Base-by-base conservation (phyloP, 2,329 filamentous ascomycete species). In the Cryphonectria parasitica region DNA sequence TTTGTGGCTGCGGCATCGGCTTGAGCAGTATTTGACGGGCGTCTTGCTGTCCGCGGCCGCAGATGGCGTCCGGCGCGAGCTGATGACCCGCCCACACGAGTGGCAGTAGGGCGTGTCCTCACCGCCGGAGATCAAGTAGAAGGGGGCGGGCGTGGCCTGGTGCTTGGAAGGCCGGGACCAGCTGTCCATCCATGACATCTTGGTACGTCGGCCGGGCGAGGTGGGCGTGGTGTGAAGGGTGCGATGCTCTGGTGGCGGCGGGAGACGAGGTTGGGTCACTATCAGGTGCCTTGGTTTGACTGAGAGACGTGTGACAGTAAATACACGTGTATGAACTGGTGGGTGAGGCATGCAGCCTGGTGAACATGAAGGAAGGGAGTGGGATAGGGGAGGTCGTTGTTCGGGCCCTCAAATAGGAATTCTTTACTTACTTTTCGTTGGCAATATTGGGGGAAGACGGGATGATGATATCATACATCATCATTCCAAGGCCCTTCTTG, bases 11-110 rank as follows among this genome's bases (percentile, higher is more conserved):
- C 86, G 81, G 73, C 88, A 90, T 52, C 84, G 80, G 62, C 83
- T 80, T 0, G 87, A 90, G 78, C 88, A 90, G 79, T 89, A 90
- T 72, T 88, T 89, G 43, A 83, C 69, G 1, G 56, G 25, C 8
- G 41, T 63, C 58, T 63, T 68, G 41, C 56, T 28, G 22, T 69
- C 70, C 11, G 60, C 39, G 2, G 56, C 17, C 2, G 56, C 60
- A 11, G 45, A 43, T 11, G 70, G 60, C 15, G 78, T 74, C 62
- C 76, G 78, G 39, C 78, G 76, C 8, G 75, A 77, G 73, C 84
- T 83, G 54, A 89, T 88, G 2, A 87, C 82, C 56, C 87, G 81
- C 0, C 88, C 87, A 73, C 87, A 90, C 17, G 84, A 84, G 72
- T 84, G 83, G 74, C 87, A 89, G 76, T 89, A 89, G 0, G 84